Evolutionary conservation across 306 rosid species (phyloP), one percentile per base, ranked within the genome.

Genomic region (Alnus glutinosa): DNA sequence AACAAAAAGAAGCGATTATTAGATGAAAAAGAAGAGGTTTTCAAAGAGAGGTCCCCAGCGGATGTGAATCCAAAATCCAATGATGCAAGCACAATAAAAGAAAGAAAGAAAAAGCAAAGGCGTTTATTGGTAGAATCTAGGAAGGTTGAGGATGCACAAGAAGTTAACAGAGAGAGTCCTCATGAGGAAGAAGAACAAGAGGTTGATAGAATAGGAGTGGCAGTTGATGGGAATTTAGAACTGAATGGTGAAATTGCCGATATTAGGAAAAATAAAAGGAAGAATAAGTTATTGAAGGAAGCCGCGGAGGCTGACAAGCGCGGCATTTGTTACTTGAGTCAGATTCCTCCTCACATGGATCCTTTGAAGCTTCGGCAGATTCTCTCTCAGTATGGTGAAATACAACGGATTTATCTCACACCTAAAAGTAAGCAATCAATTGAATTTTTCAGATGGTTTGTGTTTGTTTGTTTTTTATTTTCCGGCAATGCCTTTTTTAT

Each of bases 331-430:
- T 93, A 91, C 75, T 34, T 92, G 84, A 89, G 97, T 79, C 90
- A 97, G 7, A 88, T 95, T 73, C 97, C 98, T 1, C 98, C 94
- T 15, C 95, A 84, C 66, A 94, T 92, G 97, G 92, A 92, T 81
- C 95, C 82, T 18, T 72, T 86, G 59, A 87, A 83, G 75, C 91
- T 95, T 80, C 92, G 92, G 9, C 92, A 84, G 55, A 81, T 90
- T 81, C 90, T 95, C 68, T 89, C 97, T 3, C 95, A 89, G 74
- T 86, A 63, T 48, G 98, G 94, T 19, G 95, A 92, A 63, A 81
- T 95, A 52, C 84, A 83, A 14, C 86, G 97, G 79, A 83, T 95
- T 69, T 95, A 87, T 88, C 92, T 95, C 59, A 77, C 85, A 11
- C 93, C 95, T 55, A 82, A 85, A 87, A 91, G 94, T 89, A 69